phyloP scores from a whole-genome alignment of 2,329 filamentous ascomycete species.

The Ophiostoma quercus region DNA sequence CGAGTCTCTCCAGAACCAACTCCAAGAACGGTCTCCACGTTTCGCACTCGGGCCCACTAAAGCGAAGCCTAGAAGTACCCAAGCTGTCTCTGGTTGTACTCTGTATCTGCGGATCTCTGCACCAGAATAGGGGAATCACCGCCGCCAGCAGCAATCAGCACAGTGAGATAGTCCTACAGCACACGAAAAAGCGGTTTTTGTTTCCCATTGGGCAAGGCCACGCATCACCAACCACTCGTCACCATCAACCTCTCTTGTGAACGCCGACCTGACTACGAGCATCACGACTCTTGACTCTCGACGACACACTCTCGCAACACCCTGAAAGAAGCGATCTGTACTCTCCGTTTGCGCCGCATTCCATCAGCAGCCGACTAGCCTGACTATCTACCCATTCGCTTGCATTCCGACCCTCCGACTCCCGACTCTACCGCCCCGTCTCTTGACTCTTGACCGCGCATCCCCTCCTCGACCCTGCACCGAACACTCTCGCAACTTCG shows the following conservation, averaged over 20 bases:
- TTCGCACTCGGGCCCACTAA: slow-evolving; percentile 19
- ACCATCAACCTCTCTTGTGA: not conserved
- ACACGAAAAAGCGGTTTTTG: slow-evolving; percentile 15
- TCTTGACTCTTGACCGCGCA: slow-evolving; percentile 12
- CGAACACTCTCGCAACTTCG: not conserved
- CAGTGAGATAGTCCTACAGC: not conserved
- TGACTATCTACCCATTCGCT: not conserved
- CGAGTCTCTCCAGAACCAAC: slow-evolving; percentile 14
- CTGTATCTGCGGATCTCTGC: slow-evolving; percentile 14
- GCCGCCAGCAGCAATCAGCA: not conserved
- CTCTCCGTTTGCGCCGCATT: not conserved
- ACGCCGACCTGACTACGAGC: not conserved
- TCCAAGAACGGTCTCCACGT: slow-evolving; percentile 20
- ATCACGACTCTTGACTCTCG: not conserved
- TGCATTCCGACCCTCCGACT: not conserved
- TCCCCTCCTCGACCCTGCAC: not conserved
- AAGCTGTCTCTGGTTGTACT: not conserved
- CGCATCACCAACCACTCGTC: slow-evolving; percentile 13
- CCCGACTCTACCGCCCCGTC: not conserved
- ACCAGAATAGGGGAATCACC: slow-evolving; percentile 1
- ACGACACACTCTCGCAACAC: not conserved
- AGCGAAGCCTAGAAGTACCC: slow-evolving; percentile 12
- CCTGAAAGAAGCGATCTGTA: not conserved
- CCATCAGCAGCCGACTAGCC: not conserved
- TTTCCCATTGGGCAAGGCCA: slow-evolving; percentile 14